Evolutionary conservation across 495 filamentous ascomycete species (phyloP).

Genomic region (Trichoderma virens): DNA sequence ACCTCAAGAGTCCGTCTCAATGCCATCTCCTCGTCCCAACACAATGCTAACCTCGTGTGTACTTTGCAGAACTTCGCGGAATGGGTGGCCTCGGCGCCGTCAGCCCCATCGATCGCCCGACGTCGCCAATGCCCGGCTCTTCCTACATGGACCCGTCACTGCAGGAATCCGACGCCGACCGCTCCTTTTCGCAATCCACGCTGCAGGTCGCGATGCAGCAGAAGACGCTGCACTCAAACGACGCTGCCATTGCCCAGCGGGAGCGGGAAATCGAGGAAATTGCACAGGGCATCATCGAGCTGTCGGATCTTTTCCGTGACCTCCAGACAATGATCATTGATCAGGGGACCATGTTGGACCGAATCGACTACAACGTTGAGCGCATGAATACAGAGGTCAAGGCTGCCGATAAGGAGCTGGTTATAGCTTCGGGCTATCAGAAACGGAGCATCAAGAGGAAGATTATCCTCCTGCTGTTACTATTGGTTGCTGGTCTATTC

Average conservation of each 20-base stretch:
- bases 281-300: conserved; percentile 92
- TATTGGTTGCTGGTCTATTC: conserved; percentile 77
- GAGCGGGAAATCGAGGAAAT: conserved; percentile 98
- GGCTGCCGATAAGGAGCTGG: conserved; percentile 84
- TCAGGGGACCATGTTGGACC: conserved; percentile 94
- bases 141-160: conserved; percentile 61
- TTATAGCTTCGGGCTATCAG: conserved; percentile 79
- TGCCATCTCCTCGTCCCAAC: neutral
- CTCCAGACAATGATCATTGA: conserved; percentile 96
- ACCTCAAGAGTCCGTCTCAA: conserved; percentile 70
- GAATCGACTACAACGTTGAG: conserved; percentile 98
- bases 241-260: conserved; percentile 79
- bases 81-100: conserved; percentile 43
- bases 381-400: conserved; percentile 85
- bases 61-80: conserved; percentile 87
- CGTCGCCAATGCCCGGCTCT: conserved; percentile 46
- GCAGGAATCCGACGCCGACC: conserved; percentile 83
- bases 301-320: conserved; percentile 93
- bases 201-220: conserved; percentile 62
- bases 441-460: conserved; percentile 82
- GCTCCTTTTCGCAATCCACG: conserved; percentile 82
- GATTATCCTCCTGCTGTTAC: conserved; percentile 74
- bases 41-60: conserved; percentile 16
- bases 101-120: conserved; percentile 39
- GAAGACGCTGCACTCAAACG: conserved; percentile 65